Evolutionary conservation across 1,284 basidiomycete genomes (phyloP).

Genomic region (Cryptococcus floricola): DNA sequence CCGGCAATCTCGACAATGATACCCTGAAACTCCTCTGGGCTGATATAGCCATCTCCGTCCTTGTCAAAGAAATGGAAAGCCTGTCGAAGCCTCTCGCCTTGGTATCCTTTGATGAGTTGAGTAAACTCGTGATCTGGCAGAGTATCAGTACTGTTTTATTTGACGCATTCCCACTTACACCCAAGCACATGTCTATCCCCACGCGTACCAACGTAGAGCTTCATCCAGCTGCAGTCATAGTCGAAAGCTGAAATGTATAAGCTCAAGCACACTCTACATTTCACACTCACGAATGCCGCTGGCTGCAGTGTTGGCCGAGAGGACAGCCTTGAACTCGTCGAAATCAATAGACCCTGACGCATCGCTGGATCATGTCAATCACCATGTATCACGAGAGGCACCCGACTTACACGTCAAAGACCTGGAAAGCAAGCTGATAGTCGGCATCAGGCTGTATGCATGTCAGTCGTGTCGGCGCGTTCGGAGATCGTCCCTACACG

Average conservation of each 20-base stretch:
- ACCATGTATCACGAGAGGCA: neutral
- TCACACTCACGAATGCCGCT: constrained; percentile 59
- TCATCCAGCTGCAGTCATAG: constrained; percentile 93
- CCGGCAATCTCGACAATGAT: constrained; percentile 92
- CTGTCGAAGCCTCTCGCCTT: constrained; percentile 90
- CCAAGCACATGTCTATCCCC: constrained; percentile 84
- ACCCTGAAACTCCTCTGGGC: constrained; percentile 83
- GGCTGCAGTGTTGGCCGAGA: constrained; percentile 64
- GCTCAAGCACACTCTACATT: neutral
- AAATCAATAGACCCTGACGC: constrained; percentile 82
- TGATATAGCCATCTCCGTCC: constrained; percentile 86
- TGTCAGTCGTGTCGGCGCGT: neutral
- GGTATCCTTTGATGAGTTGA: constrained; percentile 87
- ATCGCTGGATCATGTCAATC: constrained; percentile 56
- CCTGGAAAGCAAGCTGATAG: constrained; percentile 93
- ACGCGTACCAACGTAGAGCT: constrained; percentile 85
- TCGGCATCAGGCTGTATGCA: constrained; percentile 75
- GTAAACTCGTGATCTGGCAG: constrained; percentile 83
- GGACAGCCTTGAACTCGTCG: constrained; percentile 88
- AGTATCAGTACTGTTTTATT: constrained; percentile 1
- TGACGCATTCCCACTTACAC: constrained; percentile 57
- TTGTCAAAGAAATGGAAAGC: constrained; percentile 84
- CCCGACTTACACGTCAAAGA: constrained; percentile 79
- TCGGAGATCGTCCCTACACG: constrained; percentile 15
- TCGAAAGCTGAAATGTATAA: constrained; percentile 62